A percentile compares a stretch with the other conserved stretches of the same genome.
Evolutionary conservation across 2,329 filamentous ascomycete species (phyloP).

Genomic region (Beauveria sp.): DNA sequence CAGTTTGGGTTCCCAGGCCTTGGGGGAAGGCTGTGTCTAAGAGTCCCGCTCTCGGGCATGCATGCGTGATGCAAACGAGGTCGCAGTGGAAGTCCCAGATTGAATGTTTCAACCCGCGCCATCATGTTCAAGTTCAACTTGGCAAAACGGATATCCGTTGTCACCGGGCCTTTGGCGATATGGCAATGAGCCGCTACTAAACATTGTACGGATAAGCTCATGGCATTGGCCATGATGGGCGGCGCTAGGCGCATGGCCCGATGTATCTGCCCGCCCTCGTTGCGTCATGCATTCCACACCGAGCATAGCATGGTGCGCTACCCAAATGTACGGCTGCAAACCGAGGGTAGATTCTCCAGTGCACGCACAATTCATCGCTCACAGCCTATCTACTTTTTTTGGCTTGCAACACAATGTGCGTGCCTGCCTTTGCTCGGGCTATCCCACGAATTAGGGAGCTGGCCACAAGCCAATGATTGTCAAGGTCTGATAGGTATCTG

Average conservation of each 20-base stretch:
- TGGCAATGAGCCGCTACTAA: neutral
- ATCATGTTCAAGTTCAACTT: neutral
- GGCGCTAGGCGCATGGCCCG: neutral
- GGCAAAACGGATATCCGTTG: neutral
- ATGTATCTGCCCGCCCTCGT: neutral
- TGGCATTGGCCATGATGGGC: neutral
- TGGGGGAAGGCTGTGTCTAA: neutral
- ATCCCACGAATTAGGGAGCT: too few species aligned
- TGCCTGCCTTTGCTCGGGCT: too few species aligned
- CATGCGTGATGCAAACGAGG: neutral
- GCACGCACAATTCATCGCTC: neutral
- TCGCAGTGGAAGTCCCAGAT: neutral
- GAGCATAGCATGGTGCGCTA: neutral
- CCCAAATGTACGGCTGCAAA: neutral
- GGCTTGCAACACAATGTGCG: neutral
- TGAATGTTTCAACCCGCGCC: neutral
- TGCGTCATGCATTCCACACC: neutral
- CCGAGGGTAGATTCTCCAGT: neutral
- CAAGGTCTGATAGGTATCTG: too few species aligned
- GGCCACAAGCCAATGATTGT: too few species aligned
- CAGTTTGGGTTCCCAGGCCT: neutral
- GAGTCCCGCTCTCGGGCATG: conserved; percentile 1
- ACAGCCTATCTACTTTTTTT: neutral
- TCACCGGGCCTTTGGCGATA: neutral
- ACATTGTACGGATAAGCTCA: neutral